phyloP scores from a whole-genome alignment of 768 basidiomycete species.

The Tubosaeta sp. region DNA sequence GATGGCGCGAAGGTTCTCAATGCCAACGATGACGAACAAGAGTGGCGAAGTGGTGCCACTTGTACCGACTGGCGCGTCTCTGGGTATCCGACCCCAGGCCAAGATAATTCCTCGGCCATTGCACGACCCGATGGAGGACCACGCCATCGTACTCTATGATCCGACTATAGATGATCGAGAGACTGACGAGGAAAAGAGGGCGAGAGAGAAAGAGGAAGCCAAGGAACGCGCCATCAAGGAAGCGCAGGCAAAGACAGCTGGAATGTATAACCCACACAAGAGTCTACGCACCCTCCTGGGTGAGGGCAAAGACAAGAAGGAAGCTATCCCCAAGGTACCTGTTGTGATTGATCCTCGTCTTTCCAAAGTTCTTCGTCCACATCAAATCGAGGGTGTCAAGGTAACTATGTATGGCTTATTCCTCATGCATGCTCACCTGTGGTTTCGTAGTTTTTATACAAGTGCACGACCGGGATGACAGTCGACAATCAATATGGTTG shows the following conservation, averaged over 20 bases:
- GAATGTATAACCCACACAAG: conserved; percentile 88
- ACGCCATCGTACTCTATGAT: conserved; percentile 95
- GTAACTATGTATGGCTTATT: conserved; percentile 38
- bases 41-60: conserved; percentile 59
- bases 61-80: conserved; percentile 60
- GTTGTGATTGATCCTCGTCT: conserved; percentile 94
- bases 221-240: conserved; percentile 60
- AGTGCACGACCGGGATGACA: conserved; percentile 90
- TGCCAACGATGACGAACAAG: conserved; percentile 76
- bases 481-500: conserved; percentile 90
- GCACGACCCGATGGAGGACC: conserved; percentile 97
- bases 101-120: conserved; percentile 85
- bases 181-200: conserved; percentile 79
- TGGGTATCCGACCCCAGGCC: conserved; percentile 80
- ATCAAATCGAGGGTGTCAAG: conserved; percentile 98
- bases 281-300: conserved; percentile 77
- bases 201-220: conserved; percentile 68
- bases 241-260: conserved; percentile 63
- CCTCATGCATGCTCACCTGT: conserved; percentile 2
- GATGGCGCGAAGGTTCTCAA: conserved; percentile 63
- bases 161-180: conserved; percentile 93
- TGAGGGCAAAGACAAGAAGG: conserved; percentile 63
- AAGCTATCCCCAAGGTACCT: conserved; percentile 72
- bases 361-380: conserved; percentile 84
- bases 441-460: conserved; percentile 78